Evolutionary conservation across 176 grass and related monocot genomes (phyloP).

Genomic region (Canna indica): DNA sequence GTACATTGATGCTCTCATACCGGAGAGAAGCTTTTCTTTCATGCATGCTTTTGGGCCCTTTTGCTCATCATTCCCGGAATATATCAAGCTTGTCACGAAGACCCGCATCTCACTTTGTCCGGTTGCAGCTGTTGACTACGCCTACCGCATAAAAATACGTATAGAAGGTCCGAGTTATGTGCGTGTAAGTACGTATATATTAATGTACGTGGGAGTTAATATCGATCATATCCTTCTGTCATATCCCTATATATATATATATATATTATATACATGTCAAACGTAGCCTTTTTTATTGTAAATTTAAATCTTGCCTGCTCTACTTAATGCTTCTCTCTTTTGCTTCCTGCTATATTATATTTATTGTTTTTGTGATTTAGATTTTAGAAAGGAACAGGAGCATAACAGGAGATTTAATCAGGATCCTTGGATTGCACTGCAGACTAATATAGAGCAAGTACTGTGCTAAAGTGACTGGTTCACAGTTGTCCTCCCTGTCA

Average conservation of each 20-base stretch:
- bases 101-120: slow-evolving; percentile 33
- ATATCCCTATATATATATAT: no score
- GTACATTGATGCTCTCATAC: not conserved
- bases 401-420: slow-evolving; percentile 5
- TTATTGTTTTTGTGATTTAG: no score
- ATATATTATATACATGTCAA: no score
- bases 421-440: slow-evolving; percentile 21
- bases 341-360: no score
- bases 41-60: slow-evolving; percentile 19
- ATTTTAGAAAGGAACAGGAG: not conserved
- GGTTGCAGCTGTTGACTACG: slow-evolving; percentile 16
- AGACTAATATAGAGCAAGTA: slow-evolving; percentile 26
- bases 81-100: slow-evolving; percentile 26
- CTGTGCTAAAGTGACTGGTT: slow-evolving; percentile 42
- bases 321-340: no score
- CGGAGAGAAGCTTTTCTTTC: not conserved
- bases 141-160: slow-evolving; percentile 5
- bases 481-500: slow-evolving; percentile 39
- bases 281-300: no score
- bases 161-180: not conserved
- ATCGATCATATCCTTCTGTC: no score
- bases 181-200: not conserved
- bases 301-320: no score
- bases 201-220: no score
- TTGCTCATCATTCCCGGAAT: slow-evolving; percentile 39